Base-by-base conservation (phyloP, 164 flowering plant species). In the Vitis rupestris region DNA sequence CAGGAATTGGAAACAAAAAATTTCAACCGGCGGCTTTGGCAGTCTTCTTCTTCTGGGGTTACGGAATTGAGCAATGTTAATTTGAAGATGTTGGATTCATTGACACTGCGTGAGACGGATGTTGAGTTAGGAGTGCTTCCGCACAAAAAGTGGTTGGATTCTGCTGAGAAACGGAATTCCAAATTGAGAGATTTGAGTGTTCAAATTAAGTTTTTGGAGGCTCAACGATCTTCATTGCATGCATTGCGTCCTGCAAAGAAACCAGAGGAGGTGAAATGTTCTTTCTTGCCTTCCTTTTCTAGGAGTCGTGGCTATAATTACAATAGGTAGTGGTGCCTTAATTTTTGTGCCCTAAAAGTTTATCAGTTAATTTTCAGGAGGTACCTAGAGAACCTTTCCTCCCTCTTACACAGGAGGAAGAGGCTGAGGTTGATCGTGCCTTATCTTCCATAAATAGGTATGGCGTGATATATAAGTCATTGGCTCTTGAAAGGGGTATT, bases 331-430 rank as follows among this genome's bases (percentile, higher is more conserved):
- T 23, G 4, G 23, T 17, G 11, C 16, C 27, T 31, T 19, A 11
- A 48, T 63, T 2, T 27, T 30, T 65, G 56, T 48, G 50, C 27
- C 13, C 53, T 67, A 27, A 50, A 27, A 9, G 19, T 15, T 50
- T 19, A n/a, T 29, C 60, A 10, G 16, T 44, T 62, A 7, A 48
- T 31, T 65, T 80, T 63, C 79, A 91, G 97, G 88, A 71, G 59
- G 70, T 69, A 55, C 76, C 69, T 49, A 74, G 47, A 5, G 90
- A 83, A 61, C 85, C 84, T 70, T 89, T 90, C 78, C 50, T 67
- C 67, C 90, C 90, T 55, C 94, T 96, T 63, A 81, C 95, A 3
- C 66, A 79, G 30, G 94, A 89, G 70, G 99, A 96, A 68, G 86
- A 86, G 69, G 73, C 19, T 23, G 85, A 78, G 62, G 88, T 96